Percentiles rank a stretch among this genome's conserved stretches.
phyloP scores from a whole-genome alignment of 1,139 yeast genomes.

The Sugiyamaella paludigena region DNA sequence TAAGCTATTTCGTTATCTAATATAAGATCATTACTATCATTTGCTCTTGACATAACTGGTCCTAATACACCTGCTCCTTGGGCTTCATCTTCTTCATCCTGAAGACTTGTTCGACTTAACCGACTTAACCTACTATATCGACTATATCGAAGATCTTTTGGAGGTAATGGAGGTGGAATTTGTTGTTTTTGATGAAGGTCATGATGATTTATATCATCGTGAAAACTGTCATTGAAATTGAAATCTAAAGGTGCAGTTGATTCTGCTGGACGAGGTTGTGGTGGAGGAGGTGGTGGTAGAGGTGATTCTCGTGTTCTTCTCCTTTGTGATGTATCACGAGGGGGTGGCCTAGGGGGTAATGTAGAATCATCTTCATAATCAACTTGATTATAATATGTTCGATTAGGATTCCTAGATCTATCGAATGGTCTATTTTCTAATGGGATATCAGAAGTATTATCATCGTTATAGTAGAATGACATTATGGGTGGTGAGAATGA shows the following conservation, averaged over 20 bases:
- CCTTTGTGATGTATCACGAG: neutral
- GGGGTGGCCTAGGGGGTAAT: neutral
- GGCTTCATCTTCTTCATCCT: slow-evolving; percentile 7
- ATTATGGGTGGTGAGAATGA: neutral
- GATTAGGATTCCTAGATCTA: slow-evolving; percentile 6
- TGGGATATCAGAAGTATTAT: slow-evolving; percentile 6
- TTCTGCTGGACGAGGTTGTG: neutral
- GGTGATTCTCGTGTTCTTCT: neutral
- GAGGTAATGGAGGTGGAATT: slow-evolving; percentile 7
- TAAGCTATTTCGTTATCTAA: slow-evolving; percentile 3
- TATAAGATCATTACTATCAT: slow-evolving; percentile 5
- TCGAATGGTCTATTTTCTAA: slow-evolving; percentile 14
- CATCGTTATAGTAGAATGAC: slow-evolving; percentile 14
- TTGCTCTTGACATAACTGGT: slow-evolving; percentile 3
- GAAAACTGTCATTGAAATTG: neutral
- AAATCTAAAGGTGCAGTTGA: neutral
- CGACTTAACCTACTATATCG: slow-evolving; percentile 2
- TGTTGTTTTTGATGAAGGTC: neutral
- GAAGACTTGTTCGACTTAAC: neutral
- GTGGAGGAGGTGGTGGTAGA: slow-evolving; percentile 9
- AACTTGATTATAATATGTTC: neutral
- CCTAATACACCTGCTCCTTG: slow-evolving; percentile 5
- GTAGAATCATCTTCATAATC: slow-evolving; percentile 1
- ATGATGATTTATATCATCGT: neutral
- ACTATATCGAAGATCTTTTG: slow-evolving; percentile 7